phyloP scores from a whole-genome alignment of 495 filamentous ascomycete genomes.

The Aspergillus leporis region DNA sequence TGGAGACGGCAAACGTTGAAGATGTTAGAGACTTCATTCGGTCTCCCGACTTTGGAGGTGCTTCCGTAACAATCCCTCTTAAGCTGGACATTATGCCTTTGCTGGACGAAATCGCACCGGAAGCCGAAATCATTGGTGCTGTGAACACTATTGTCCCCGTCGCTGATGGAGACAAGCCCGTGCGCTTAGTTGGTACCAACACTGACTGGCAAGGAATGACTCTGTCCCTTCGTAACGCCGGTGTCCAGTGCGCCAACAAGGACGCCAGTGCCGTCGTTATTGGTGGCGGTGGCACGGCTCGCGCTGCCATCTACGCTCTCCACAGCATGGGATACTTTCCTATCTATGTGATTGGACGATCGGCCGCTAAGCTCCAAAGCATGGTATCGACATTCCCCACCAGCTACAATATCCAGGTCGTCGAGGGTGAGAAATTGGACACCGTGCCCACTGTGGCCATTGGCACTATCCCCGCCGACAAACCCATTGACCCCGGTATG shows the following conservation, averaged over 20 bases:
- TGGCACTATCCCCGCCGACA: conserved; percentile 88
- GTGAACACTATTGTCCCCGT: conserved; percentile 88
- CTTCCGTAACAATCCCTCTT: conserved; percentile 92
- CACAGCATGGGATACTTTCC: conserved; percentile 79
- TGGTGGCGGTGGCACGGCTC: conserved; percentile 87
- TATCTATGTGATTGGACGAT: conserved; percentile 84
- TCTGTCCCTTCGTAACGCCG: conserved; percentile 71
- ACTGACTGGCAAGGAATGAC: conserved; percentile 97
- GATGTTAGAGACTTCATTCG: conserved; percentile 70
- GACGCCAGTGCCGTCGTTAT: conserved; percentile 60
- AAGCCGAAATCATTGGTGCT: conserved; percentile 83
- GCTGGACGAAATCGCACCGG: conserved; percentile 75
- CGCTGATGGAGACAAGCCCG: conserved; percentile 33
- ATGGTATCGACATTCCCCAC: conserved; percentile 73
- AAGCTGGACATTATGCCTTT: conserved; percentile 86
- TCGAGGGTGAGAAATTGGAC: conserved; percentile 54
- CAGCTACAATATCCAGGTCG: conserved; percentile 69
- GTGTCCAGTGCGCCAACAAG: conserved; percentile 50
- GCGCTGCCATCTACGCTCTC: conserved; percentile 88
- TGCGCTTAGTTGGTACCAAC: conserved; percentile 77
- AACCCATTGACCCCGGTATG: conserved; percentile 74
- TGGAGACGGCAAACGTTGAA: conserved; percentile 70
- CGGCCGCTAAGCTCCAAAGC: conserved; percentile 60
- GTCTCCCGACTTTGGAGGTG: conserved; percentile 79
- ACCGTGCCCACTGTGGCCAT: conserved; percentile 70